These are phyloP conservation scores for Aplosporella prunicola DNA, from an alignment of 2,329 filamentous ascomycete species.

Conservation along the genomic window DNA sequence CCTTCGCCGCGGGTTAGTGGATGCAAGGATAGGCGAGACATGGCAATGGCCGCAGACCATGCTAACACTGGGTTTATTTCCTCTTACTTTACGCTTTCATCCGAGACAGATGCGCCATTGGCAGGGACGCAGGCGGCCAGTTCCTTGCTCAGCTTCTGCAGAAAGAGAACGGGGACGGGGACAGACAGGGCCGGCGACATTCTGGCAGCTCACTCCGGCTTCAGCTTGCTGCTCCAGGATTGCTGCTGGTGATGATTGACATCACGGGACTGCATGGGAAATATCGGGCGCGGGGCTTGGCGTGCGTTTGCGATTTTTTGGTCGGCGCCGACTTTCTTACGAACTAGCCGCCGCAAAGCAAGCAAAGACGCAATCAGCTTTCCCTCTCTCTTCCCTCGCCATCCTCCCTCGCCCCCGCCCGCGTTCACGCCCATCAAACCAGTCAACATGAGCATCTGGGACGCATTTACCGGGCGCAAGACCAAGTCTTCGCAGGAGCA, in stretches of 20 bases:
- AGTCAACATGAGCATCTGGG: conserved; percentile 29
- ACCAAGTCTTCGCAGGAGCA: conserved; percentile 28
- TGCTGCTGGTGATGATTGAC: no score
- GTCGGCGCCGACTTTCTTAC: no score
- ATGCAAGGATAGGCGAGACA: neutral
- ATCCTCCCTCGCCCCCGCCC: no score
- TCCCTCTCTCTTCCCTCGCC: no score
- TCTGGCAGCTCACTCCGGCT: conserved; percentile 3
- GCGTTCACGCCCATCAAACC: conserved; percentile 1
- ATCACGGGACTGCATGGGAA: no score
- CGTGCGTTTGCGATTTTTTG: no score
- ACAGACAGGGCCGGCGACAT: conserved; percentile 1
- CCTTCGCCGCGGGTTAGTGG: conserved; percentile 19
- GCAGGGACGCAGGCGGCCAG: conserved; percentile 3
- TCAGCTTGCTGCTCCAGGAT: no score
- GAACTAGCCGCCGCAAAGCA: no score
- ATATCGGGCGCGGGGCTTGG: no score
- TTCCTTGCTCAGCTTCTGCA: conserved; percentile 8
- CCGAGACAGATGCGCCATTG: neutral
- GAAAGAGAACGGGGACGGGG: conserved; percentile 3
- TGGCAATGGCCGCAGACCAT: conserved; percentile 1
- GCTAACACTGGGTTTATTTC: neutral
- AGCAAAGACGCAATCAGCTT: no score
- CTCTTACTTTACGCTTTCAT: conserved; percentile 10
- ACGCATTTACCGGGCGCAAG: conserved; percentile 52